A percentile compares a stretch with the other conserved stretches of the same genome.
These are phyloP conservation scores for Nakataea oryzae DNA, from an alignment of 2,329 filamentous ascomycete genomes.

Conservation along the genomic window DNA sequence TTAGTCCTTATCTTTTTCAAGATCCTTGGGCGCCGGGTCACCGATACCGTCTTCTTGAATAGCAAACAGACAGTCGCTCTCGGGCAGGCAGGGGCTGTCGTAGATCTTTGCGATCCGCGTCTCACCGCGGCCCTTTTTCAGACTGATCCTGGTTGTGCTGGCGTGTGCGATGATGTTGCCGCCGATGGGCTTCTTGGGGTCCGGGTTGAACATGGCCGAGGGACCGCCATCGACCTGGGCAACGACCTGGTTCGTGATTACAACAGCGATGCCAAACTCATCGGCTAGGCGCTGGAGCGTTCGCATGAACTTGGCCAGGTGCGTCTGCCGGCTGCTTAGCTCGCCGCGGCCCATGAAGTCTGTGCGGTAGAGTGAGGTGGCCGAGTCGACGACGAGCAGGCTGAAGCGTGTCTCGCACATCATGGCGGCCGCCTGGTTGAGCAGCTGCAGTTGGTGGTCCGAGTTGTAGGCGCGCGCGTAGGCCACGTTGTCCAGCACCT, in stretches of 20 bases:
- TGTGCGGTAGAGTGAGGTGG: slow-evolving; percentile 88
- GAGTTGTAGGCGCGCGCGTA: slow-evolving; percentile 98
- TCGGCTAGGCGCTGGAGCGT: slow-evolving; percentile 68
- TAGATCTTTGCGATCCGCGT: slow-evolving; percentile 99
- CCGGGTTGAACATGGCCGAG: slow-evolving; percentile 97
- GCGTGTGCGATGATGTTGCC: slow-evolving; percentile 98
- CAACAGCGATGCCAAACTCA: slow-evolving; percentile 91
- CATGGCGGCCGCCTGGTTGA: slow-evolving; percentile 94
- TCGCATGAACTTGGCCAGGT: slow-evolving; percentile 81
- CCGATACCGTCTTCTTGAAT: slow-evolving; percentile 96
- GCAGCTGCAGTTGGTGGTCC: slow-evolving; percentile 88
- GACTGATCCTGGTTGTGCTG: slow-evolving; percentile 83
- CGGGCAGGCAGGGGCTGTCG: slow-evolving; percentile 91
- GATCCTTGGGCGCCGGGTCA: slow-evolving; percentile 88
- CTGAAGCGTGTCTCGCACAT: slow-evolving; percentile 99
- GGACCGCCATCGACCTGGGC: slow-evolving; percentile 96
- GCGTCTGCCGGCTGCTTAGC: slow-evolving; percentile 83
- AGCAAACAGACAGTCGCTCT: slow-evolving; percentile 93
- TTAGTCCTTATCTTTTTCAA: slow-evolving; percentile 56
- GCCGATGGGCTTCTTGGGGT: slow-evolving; percentile 97
- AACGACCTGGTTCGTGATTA: slow-evolving; percentile 98
- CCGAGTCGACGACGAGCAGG: slow-evolving; percentile 88
- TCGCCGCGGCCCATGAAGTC: slow-evolving; percentile 97
- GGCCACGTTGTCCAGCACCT: slow-evolving; percentile 95
- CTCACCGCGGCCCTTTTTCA: slow-evolving; percentile 93